Base-by-base conservation (phyloP, 2,329 filamentous ascomycete genomes). In the Pseudogymnoascus sp. region DNA sequence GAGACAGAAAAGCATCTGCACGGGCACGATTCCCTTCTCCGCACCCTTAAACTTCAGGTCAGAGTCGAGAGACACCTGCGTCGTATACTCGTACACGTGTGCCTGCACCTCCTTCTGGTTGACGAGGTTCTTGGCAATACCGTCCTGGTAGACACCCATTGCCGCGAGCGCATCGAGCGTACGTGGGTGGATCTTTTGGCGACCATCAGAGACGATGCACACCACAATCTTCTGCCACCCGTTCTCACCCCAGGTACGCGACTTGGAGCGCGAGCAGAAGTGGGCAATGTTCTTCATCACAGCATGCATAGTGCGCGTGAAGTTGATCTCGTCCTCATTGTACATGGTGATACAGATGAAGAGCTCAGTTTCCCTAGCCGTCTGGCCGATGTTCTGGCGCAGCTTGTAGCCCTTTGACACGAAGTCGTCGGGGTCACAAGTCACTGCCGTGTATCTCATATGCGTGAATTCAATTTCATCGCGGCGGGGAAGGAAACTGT, bases 141-240 rank as follows among this genome's bases (percentile, higher is more conserved):
- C 94, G 71, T 96, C 90, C 74, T 99, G 94, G 74, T 99, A 99
- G 60, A 97, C 91, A 63, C 94, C 94, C 85, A 99, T 94, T 32
- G 94, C 94, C 9, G 95, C 94, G 64, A 99, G 78, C 5, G 91
- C 94, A 72, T 99, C 95, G 1, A 99, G 82, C 0, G 94, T 97
- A 61, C 94, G 83, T 11, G 91, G 91, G 72, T 99, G 91, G 32
- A 99, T 93, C 75, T 91, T 91, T 78, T 91, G 86, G 69, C 95
- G 88, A 20, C 94, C 94, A 72, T 99, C 94, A 1, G 91, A 92
- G 62, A 99, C 92, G 70, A 99, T 89, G 72, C 91, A 97, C 0
- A 99, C 93, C 0, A 99, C 94, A 70, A 99, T 97, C 79, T 99
- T 99, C 75, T 99, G 91, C 94, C 94, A 99, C 4, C 94, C 94